A percentile compares a stretch with the other conserved stretches of the same genome.
phyloP scores from a whole-genome alignment of 2,329 filamentous ascomycete genomes.

The Incumbomyces delicatus region DNA sequence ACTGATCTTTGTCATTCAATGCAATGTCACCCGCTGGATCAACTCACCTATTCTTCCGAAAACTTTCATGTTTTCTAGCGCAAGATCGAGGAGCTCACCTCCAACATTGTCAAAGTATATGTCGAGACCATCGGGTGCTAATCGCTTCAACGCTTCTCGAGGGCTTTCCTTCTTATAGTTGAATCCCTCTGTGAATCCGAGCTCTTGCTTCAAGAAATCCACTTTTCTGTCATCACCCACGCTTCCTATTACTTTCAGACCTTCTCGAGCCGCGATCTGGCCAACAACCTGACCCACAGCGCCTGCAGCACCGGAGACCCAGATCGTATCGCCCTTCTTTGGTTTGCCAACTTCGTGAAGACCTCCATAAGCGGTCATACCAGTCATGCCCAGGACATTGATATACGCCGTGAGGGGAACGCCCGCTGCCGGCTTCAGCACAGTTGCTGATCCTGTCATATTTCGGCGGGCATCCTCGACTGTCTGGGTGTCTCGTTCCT shows the following conservation, averaged over 20 bases:
- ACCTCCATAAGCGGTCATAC: constrained; percentile 56
- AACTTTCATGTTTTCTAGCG: constrained; percentile 48
- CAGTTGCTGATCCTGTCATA: constrained; percentile 20
- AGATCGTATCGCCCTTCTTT: constrained; percentile 62
- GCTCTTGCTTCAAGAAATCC: constrained; percentile 54
- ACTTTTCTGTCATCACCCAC: constrained; percentile 65
- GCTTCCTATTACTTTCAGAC: constrained; percentile 57
- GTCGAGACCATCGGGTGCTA: constrained; percentile 62
- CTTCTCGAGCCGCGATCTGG: constrained; percentile 63
- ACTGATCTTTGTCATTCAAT: constrained; percentile 11
- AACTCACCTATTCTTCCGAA: constrained; percentile 45
- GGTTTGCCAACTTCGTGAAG: constrained; percentile 59
- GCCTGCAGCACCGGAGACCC: constrained; percentile 61
- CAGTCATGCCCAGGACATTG: constrained; percentile 61
- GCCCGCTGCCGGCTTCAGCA: constrained; percentile 36
- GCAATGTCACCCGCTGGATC: not conserved
- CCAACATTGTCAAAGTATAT: constrained; percentile 67
- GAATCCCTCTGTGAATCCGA: constrained; percentile 57
- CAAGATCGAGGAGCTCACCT: constrained; percentile 56
- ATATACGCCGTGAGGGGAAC: constrained; percentile 57
- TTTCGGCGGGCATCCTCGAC: not conserved
- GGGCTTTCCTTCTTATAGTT: constrained; percentile 70
- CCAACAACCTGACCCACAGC: constrained; percentile 67
- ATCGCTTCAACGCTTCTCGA: constrained; percentile 49
- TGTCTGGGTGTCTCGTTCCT: constrained; percentile 27